Evolutionary conservation across 2,329 filamentous ascomycete species (phyloP).

Genomic region (Lachnellula suecica): DNA sequence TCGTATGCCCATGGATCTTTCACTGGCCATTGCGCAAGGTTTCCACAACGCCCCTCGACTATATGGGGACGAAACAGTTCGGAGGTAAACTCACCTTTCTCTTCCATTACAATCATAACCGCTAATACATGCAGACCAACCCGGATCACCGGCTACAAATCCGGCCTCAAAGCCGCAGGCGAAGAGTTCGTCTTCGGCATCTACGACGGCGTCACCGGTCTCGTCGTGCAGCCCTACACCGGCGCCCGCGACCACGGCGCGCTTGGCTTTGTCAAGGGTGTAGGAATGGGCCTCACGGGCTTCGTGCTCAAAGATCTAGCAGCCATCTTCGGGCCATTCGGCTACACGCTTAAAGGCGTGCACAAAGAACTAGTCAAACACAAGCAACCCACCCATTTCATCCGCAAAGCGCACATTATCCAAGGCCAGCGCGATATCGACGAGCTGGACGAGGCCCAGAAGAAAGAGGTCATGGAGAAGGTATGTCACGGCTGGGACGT

Average conservation of each 20-base stretch:
- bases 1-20: conserved; percentile 57
- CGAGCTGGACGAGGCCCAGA: conserved; percentile 35
- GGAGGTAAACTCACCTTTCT: conserved; percentile 29
- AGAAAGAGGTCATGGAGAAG: conserved; percentile 29
- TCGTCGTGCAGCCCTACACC: conserved; percentile 58
- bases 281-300: conserved; percentile 63
- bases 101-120: not conserved
- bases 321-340: conserved; percentile 58
- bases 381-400: conserved; percentile 50
- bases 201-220: conserved; percentile 63
- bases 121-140: conserved; percentile 43
- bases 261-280: conserved; percentile 49
- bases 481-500: conserved; percentile 43
- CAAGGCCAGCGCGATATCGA: conserved; percentile 53
- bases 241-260: conserved; percentile 56
- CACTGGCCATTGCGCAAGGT: conserved; percentile 62
- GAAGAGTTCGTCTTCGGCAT: conserved; percentile 62
- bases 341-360: conserved; percentile 63
- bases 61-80: conserved; percentile 69
- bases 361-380: conserved; percentile 57
- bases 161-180: conserved; percentile 60
- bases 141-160: conserved; percentile 64
- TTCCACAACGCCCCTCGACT: conserved; percentile 71
- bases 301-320: conserved; percentile 65
- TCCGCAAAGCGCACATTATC: conserved; percentile 57